Percentiles rank a stretch among this genome's conserved stretches.
Conservation (phyloP, 805 yeast species). For the Myxozyma melibiosi region DNA sequence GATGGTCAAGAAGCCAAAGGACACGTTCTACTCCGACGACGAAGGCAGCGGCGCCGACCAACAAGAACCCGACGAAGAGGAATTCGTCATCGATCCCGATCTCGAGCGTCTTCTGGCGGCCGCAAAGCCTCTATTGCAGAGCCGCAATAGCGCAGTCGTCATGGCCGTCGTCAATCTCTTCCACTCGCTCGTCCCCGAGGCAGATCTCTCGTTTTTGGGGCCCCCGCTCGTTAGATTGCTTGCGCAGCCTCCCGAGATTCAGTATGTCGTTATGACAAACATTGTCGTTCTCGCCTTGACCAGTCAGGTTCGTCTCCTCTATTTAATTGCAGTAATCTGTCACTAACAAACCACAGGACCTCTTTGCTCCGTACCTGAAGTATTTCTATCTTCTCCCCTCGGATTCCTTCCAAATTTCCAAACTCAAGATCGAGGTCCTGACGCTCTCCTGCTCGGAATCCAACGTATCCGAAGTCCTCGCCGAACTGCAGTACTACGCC, state of each 20-base stretch:
- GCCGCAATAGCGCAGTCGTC: conserved; percentile 61
- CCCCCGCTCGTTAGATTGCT: conserved; percentile 52
- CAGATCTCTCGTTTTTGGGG: conserved; percentile 53
- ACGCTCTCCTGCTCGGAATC: conserved; percentile 57
- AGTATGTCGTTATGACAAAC: conserved; percentile 51
- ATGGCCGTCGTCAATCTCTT: conserved; percentile 62
- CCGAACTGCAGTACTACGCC: conserved; percentile 66
- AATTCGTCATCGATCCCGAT: conserved; percentile 52
- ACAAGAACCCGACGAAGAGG: conserved; percentile 36
- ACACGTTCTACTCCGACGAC: conserved; percentile 40
- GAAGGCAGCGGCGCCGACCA: conserved; percentile 39
- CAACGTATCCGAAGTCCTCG: conserved; percentile 55
- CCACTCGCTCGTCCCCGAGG: conserved; percentile 60
- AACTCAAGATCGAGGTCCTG: conserved; percentile 62
- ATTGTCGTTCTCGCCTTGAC: conserved; percentile 44
- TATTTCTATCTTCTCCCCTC: conserved; percentile 57
- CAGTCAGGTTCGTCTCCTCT: neutral
- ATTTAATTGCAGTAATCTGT: neutral
- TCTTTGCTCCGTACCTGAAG: conserved; percentile 38
- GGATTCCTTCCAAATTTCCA: conserved; percentile 52
- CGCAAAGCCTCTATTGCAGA: conserved; percentile 51
- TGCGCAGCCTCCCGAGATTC: conserved; percentile 43
- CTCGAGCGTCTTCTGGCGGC: conserved; percentile 55
- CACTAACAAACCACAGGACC: conserved; percentile 38
- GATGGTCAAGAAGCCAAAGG: conserved; percentile 24